Evolutionary conservation across 2,329 filamentous ascomycete genomes (phyloP), one percentile per base, ranked within the genome.

Genomic region (Aspergillus pseudoglaucus): DNA sequence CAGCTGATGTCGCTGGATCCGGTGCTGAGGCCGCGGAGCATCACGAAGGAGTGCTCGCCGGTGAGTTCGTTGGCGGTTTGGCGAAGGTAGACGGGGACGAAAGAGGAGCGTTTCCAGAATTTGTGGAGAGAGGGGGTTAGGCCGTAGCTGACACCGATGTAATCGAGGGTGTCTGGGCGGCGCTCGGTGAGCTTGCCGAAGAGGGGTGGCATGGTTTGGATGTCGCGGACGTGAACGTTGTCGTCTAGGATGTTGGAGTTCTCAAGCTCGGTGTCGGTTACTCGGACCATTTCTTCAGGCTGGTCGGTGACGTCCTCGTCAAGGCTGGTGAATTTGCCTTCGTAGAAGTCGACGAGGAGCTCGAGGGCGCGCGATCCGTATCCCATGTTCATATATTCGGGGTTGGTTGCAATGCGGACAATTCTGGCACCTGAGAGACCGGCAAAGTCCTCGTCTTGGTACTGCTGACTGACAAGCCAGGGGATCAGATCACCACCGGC

Each of bases 1-100:
- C 93, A 97, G 60, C 81, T 82, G 48, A 75, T 76, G 57, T 95
- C 89, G 38, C 83, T 83, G 23, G 70, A 65, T 22, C 74, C 72
- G 0, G 70, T 69, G 44, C 75, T 68, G 2, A 98, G 77, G 1
- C 90, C 87, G 48, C 89, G 83, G 43, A 98, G 79, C 94, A 98
- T 98, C 23, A 98, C 91, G 64, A 90, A 96, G 0, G 93, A 95
- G 66, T 98, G 93, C 70, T 98, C 93, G 47, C 93, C 93, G 0
- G 94, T 98, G 41, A 98, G 77, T 48, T 97, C 93, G 64, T 97
- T 98, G 45, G 93, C 79, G 2, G 94, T 98, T 73, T 98, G 93
- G 30, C 93, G 82, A 12, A 98, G 79, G 62, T 98, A 98, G 0
- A 98, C 88, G 0, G 93, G 93, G 2, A 84, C 82, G 66, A 96